A percentile compares a stretch with the other conserved stretches of the same genome.
These are phyloP conservation scores for Calonectria henricotiae DNA, from an alignment of 2,329 filamentous ascomycete genomes.

Conservation along the genomic window DNA sequence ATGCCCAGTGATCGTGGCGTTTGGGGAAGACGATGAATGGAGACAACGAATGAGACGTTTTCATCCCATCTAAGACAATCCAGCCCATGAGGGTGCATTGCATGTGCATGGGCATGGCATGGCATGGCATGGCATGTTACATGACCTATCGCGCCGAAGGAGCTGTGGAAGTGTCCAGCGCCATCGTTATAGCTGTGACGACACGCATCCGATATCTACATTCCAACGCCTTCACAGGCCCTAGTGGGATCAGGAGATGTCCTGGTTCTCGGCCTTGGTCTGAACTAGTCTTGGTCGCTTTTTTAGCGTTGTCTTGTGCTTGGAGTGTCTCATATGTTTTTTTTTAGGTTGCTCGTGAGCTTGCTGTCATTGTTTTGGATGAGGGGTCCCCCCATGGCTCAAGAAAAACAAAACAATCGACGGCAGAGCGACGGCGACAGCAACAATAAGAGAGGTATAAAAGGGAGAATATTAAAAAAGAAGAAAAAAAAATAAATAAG, in stretches of 20 bases:
- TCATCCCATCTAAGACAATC: slow-evolving; percentile 17
- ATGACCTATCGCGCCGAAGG: slow-evolving; percentile 25
- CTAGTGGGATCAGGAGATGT: slow-evolving; percentile 4
- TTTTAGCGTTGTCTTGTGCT: slow-evolving; percentile 22
- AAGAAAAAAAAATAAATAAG: neutral
- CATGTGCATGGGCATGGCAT: slow-evolving; percentile 41
- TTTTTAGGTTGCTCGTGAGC: neutral
- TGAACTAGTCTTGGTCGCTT: slow-evolving; percentile 15
- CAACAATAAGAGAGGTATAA: neutral
- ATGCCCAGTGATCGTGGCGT: slow-evolving; percentile 24
- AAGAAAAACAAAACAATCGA: neutral
- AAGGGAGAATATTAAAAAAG: neutral
- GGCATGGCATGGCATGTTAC: slow-evolving; percentile 43
- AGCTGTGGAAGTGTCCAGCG: neutral
- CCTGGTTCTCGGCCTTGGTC: slow-evolving; percentile 22
- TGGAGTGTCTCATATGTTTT: slow-evolving; percentile 16
- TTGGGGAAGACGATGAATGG: slow-evolving; percentile 25
- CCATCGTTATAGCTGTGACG: neutral
- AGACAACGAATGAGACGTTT: slow-evolving; percentile 12
- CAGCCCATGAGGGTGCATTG: slow-evolving; percentile 41
- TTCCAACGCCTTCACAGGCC: neutral
- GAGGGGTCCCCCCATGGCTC: neutral
- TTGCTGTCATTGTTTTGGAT: slow-evolving; percentile 4
- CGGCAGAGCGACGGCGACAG: neutral
- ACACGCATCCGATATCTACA: neutral